Evolutionary conservation across 2,329 filamentous ascomycete genomes (phyloP), one percentile per base, ranked within the genome.

Genomic region (Tolypocladium sp.): DNA sequence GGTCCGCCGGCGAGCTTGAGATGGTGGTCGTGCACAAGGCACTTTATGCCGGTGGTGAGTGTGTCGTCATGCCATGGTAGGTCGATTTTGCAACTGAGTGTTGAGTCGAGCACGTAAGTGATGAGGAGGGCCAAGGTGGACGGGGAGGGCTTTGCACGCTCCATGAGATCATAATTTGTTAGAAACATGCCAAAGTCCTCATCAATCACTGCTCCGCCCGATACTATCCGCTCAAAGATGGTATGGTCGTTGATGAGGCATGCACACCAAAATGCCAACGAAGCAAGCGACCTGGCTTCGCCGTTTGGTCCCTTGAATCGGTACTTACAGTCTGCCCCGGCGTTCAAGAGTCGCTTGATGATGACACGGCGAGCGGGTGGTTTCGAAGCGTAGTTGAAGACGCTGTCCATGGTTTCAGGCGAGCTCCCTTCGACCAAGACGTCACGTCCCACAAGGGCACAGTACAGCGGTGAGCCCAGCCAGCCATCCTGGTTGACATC

Each of bases 381-480:
- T 3, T 42, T 61, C 10, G 66, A 57, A 1, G 55, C 40, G 1
- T 51, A 49, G 20, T 61, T 49, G 13, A 70, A 62, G 0, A 68
- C 44, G 17, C 58, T 58, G 33, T 40, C 53, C 69, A 60, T 71
- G 4, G 55, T 69, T 4, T 64, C 58, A 33, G 67, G 65, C 10
- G 64, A 57, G 9, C 57, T 49, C 4, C 61, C 58, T 7, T 61
- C 63, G 1, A 57, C 52, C 1, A 72, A 62, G 2, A 69, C 68
- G 33, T 64, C 61, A 6, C 66, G 65, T 1, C 74, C 74, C 3
- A 72, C 61, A 2, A 76, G 63, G 8, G 73, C 68, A 46, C 73
- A 75, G 54, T 68, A 72, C 3, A 74, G 58, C 15, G 74, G 70
- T 7, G 68, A 67, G 0, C 71, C 73, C 9, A 70, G 59, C 8